A percentile compares a stretch with the other conserved stretches of the same genome.
phyloP scores from a whole-genome alignment of 208 protist genomes.

The Strigomonas culicis region DNA sequence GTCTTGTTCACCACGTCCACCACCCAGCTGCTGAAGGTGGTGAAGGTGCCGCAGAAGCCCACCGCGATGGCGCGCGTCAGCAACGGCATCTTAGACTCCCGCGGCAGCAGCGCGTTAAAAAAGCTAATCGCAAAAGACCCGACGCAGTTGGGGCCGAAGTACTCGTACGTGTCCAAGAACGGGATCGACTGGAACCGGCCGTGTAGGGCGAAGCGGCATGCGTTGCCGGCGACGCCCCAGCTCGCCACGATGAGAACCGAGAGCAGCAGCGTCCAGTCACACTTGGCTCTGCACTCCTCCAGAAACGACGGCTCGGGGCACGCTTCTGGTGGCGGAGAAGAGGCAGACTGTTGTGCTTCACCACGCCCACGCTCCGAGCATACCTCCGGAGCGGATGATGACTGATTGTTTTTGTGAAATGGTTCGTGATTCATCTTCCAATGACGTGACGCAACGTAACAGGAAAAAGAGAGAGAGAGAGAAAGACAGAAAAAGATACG shows the following conservation, averaged over 20 bases:
- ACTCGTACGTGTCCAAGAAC: slow-evolving; percentile 39
- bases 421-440: too few relatives aligned
- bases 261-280: slow-evolving; percentile 10
- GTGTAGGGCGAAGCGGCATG: slow-evolving; percentile 32
- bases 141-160: slow-evolving; percentile 38
- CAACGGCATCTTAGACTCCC: slow-evolving; percentile 24
- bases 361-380: neutral
- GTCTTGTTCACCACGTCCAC: slow-evolving; percentile 27
- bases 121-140: slow-evolving; percentile 48
- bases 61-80: slow-evolving; percentile 30
- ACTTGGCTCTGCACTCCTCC: slow-evolving; percentile 8
- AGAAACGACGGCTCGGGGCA: neutral
- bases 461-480: slow-evolving; percentile 8
- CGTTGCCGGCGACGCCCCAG: slow-evolving; percentile 45
- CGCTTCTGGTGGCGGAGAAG: too few relatives aligned
- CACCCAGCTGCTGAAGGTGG: slow-evolving; percentile 61
- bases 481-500: neutral
- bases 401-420: too few relatives aligned
- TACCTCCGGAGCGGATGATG: too few relatives aligned
- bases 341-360: neutral
- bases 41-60: slow-evolving; percentile 58
- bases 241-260: slow-evolving; percentile 39
- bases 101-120: slow-evolving; percentile 15
- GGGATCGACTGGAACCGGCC: slow-evolving; percentile 10
- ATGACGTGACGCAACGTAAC: neutral